A percentile compares a stretch with the other conserved stretches of the same genome.
phyloP scores from a whole-genome alignment of 1,139 yeast species.

The Sugiyamaella japonica region DNA sequence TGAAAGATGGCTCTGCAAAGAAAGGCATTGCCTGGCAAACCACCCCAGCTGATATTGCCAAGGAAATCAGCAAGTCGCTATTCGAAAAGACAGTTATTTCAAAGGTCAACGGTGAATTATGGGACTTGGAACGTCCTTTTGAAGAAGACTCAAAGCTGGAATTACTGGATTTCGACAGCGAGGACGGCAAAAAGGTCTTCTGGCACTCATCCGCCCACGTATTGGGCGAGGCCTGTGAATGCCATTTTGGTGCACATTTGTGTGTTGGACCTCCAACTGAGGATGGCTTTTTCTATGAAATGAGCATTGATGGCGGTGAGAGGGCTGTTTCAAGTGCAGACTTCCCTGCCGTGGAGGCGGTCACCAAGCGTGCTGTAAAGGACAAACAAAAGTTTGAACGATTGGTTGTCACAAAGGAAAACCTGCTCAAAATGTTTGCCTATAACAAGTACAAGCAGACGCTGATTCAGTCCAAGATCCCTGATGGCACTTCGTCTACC shows the following conservation, averaged over 20 bases:
- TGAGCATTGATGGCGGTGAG: conserved; percentile 81
- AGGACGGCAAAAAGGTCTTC: conserved; percentile 92
- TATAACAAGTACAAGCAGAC: conserved; percentile 96
- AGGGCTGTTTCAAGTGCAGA: conserved; percentile 77
- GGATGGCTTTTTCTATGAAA: conserved; percentile 97
- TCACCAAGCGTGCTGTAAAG: conserved; percentile 88
- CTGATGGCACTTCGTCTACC: conserved; percentile 94
- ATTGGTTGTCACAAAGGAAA: conserved; percentile 87
- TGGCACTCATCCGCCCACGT: conserved; percentile 99
- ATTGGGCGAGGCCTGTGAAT: conserved; percentile 97
- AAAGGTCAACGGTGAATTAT: conserved; percentile 82
- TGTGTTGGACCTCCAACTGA: conserved; percentile 96
- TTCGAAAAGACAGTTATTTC: conserved; percentile 87
- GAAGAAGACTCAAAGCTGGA: conserved; percentile 73
- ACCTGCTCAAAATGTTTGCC: conserved; percentile 86
- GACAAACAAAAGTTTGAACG: conserved; percentile 97
- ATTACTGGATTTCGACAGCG: conserved; percentile 74
- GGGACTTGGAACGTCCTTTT: conserved; percentile 96
- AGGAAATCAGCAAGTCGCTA: conserved; percentile 81
- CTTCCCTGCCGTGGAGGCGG: conserved; percentile 79
- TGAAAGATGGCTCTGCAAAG: conserved; percentile 81
- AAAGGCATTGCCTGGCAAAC: conserved; percentile 88
- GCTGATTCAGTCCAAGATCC: conserved; percentile 82
- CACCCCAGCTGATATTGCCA: conserved; percentile 83
- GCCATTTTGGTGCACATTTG: conserved; percentile 91